Base-by-base conservation (phyloP, 352 stramenopile species). In the Plasmopara muralis region DNA sequence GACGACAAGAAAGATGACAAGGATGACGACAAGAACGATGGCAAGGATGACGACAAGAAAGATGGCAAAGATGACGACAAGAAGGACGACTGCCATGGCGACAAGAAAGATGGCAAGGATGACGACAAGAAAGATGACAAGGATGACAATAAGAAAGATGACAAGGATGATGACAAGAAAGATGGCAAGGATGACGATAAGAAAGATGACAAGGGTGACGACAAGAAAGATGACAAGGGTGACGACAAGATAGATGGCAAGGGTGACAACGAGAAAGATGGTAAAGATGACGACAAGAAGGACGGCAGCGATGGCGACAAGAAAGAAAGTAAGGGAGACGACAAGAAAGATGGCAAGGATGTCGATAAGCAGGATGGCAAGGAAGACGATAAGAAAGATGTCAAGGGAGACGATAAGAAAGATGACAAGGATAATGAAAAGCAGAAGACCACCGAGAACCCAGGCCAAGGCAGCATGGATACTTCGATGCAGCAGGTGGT, bases 151-250 rank as follows among this genome's bases (percentile, higher is more conserved):
- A 47, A 47, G 38, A 43, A 55, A 10, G n/a, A 47, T 4, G 34
- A 48, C 13, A 35, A 48, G 28, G 43, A n/a, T n/a, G n/a, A 48
- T n/a, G n/a, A 49, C 49, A 43, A 55, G 49, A 55, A 56, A 30
- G 39, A 45, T 20, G 15, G 40, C 6, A 20, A 47, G 5, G 49
- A 43, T 10, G 42, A 29, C 8, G 42, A 48, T 25, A 47, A 47
- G 38, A 43, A 55, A 10, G n/a, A 47, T 4, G 34, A 48, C 13
- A 35, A 48, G 28, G 43, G n/a, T n/a, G n/a, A 48, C 3, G 25
- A 48, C 25, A 49, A 49, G 43, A 38, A 49, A 12, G 43, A 49
- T 20, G 38, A 10, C 12, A 43, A 7, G 9, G 12, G 4, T 43
- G 38, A 18, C 13, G 15, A 43, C 3, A 15, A 43, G 16, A 0